Conservation (phyloP, 495 filamentous ascomycete species). For the Gamarada debralockiae region DNA sequence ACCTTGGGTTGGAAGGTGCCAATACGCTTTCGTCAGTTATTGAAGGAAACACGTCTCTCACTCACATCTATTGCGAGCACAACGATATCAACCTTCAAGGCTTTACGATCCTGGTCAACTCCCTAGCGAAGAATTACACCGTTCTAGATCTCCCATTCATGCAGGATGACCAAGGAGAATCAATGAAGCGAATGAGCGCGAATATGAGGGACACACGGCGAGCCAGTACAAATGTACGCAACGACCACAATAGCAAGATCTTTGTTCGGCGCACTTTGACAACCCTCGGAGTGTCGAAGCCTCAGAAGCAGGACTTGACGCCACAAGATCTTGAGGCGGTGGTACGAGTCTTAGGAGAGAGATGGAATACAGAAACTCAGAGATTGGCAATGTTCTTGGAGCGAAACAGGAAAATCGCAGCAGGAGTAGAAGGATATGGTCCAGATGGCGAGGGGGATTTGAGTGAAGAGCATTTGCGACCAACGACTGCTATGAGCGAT, state of each 20-base stretch:
- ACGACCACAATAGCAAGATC: slow-evolving; percentile 20
- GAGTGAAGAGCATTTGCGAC: slow-evolving; percentile 18
- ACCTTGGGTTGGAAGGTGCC: slow-evolving; percentile 63
- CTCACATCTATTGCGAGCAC: slow-evolving; percentile 70
- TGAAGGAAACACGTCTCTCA: slow-evolving; percentile 58
- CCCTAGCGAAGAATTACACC: slow-evolving; percentile 62
- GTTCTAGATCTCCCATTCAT: slow-evolving; percentile 64
- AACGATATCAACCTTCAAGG: slow-evolving; percentile 77
- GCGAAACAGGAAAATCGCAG: slow-evolving; percentile 56
- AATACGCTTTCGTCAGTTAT: slow-evolving; percentile 76
- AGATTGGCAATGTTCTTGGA: slow-evolving; percentile 55
- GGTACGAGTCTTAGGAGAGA: slow-evolving; percentile 52
- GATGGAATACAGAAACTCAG: slow-evolving; percentile 58
- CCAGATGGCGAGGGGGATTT: slow-evolving; percentile 6
- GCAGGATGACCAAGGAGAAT: slow-evolving; percentile 56
- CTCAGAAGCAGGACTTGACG: slow-evolving; percentile 20
- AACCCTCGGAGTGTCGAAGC: slow-evolving; percentile 26
- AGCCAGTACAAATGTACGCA: slow-evolving; percentile 22
- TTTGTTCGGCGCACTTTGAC: slow-evolving; percentile 19
- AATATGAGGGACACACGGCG: slow-evolving; percentile 52
- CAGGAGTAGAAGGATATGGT: slow-evolving; percentile 9
- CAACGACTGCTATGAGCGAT: slow-evolving; percentile 23
- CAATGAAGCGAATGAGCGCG: slow-evolving; percentile 58
- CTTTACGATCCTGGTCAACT: slow-evolving; percentile 73
- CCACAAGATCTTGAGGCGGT: slow-evolving; percentile 48